Percentiles rank a stretch among this genome's conserved stretches.
These are phyloP conservation scores for Cyclotella kingstonii DNA, from an alignment of 108 stramenopile species.

Conservation along the genomic window DNA sequence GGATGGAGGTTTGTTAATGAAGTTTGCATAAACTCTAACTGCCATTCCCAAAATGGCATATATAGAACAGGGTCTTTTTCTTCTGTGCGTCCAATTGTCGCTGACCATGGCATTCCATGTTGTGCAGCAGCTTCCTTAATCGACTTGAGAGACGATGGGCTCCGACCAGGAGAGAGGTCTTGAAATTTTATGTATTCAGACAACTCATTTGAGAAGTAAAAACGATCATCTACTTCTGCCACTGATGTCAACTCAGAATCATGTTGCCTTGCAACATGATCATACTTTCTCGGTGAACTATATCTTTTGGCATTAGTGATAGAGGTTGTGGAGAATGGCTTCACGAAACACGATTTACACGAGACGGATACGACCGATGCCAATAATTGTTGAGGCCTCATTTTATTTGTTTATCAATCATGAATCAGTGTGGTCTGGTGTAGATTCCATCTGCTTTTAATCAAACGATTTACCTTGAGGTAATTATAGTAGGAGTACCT, in stretches of 20 bases:
- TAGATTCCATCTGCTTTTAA: too few species aligned
- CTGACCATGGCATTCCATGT: slow-evolving; percentile 84
- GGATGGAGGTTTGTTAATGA: slow-evolving; percentile 64
- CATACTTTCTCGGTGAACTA: too few species aligned
- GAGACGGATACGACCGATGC: slow-evolving; percentile 14
- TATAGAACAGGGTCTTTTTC: slow-evolving; percentile 62
- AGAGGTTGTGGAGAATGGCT: slow-evolving; percentile 14
- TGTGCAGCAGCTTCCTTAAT: slow-evolving; percentile 51
- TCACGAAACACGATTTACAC: not conserved
- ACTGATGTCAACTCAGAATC: slow-evolving; percentile 17
- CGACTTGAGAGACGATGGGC: slow-evolving; percentile 15
- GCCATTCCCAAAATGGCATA: slow-evolving; percentile 92
- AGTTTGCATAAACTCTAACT: slow-evolving; percentile 74
- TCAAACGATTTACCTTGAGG: too few species aligned
- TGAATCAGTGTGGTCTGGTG: too few species aligned
- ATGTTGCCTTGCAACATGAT: not conserved
- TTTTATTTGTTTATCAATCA: not conserved
- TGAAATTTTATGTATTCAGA: not conserved
- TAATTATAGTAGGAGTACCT: too few species aligned
- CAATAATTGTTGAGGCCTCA: slow-evolving; percentile 32
- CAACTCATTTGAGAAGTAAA: slow-evolving; percentile 7
- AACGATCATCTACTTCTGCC: slow-evolving; percentile 21
- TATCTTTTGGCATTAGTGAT: too few species aligned
- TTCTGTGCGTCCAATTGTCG: slow-evolving; percentile 58
- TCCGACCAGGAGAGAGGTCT: slow-evolving; percentile 29